Evolutionary conservation across 2,329 filamentous ascomycete species (phyloP).

Genomic region (Drechslera avenae): DNA sequence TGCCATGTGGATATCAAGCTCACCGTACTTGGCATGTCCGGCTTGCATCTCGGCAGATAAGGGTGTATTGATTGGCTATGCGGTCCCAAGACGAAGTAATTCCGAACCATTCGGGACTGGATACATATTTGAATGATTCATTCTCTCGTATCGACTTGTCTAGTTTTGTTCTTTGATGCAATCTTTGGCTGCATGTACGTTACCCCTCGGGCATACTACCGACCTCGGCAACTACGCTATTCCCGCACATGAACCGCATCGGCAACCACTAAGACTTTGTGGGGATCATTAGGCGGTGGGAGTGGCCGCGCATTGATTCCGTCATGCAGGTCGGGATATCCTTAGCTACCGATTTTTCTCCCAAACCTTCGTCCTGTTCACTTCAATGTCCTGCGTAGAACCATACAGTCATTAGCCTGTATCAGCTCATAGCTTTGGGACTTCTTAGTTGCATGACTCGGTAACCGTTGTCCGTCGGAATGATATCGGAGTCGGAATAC

Average conservation of each 20-base stretch:
- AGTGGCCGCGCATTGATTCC: neutral
- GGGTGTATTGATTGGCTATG: too few species aligned
- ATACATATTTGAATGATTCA: too few species aligned
- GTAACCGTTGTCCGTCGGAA: neutral
- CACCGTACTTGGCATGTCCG: too few species aligned
- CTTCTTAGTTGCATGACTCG: slow-evolving; percentile 3
- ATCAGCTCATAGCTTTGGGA: too few species aligned
- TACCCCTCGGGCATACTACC: slow-evolving; percentile 8
- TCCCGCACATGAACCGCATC: slow-evolving; percentile 31
- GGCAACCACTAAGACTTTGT: slow-evolving; percentile 11
- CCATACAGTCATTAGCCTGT: too few species aligned
- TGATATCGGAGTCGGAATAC: neutral
- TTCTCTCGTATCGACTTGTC: neutral
- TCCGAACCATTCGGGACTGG: too few species aligned
- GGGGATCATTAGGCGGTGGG: slow-evolving; percentile 1
- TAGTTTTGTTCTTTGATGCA: neutral
- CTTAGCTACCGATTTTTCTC: neutral
- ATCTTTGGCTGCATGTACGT: neutral
- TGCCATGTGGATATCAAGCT: too few species aligned
- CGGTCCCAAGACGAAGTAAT: too few species aligned
- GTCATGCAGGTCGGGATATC: neutral
- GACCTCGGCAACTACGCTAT: slow-evolving; percentile 34
- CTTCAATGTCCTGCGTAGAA: too few species aligned
- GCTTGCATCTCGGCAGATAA: too few species aligned
- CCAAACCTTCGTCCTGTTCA: too few species aligned